phyloP scores from a whole-genome alignment of 1,139 yeast species.

The Candida sanyaensis region DNA sequence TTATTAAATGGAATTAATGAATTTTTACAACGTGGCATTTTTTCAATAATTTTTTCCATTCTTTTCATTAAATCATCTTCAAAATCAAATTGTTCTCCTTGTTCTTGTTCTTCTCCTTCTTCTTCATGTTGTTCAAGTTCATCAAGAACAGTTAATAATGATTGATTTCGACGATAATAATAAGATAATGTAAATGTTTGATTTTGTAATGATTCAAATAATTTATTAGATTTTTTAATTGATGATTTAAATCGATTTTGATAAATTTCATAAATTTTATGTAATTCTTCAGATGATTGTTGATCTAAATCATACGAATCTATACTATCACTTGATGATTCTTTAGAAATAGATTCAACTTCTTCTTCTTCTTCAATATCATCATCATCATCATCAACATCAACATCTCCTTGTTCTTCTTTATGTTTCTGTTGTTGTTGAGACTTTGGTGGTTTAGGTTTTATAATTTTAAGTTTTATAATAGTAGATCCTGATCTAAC shows the following conservation, averaged over 20 bases:
- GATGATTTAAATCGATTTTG: slow-evolving; percentile 28
- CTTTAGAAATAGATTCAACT: not conserved
- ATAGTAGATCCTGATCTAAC: not conserved
- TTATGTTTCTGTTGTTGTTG: not conserved
- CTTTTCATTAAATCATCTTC: slow-evolving; percentile 16
- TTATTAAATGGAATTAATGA: slow-evolving; percentile 18
- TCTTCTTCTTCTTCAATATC: too few relatives aligned
- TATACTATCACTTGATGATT: not conserved
- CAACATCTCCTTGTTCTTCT: not conserved
- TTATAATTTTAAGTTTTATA: not conserved
- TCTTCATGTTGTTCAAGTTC: slow-evolving; percentile 17
- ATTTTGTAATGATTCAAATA: slow-evolving; percentile 33
- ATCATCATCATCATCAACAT: not conserved
- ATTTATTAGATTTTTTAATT: slow-evolving; percentile 23
- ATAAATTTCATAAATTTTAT: slow-evolving; percentile 27
- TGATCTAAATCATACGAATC: not conserved
- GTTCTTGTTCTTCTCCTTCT: slow-evolving; percentile 6
- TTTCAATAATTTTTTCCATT: slow-evolving; percentile 23
- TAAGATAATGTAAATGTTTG: slow-evolving; percentile 37
- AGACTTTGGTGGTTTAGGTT: not conserved
- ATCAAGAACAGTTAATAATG: slow-evolving; percentile 32
- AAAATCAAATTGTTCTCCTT: too few relatives aligned
- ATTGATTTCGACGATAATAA: slow-evolving; percentile 41
- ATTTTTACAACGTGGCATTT: slow-evolving; percentile 24
- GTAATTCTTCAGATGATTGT: slow-evolving; percentile 18